Base-by-base conservation (phyloP, 2,329 filamentous ascomycete species). In the Berkeleyomyces rouxiae region DNA sequence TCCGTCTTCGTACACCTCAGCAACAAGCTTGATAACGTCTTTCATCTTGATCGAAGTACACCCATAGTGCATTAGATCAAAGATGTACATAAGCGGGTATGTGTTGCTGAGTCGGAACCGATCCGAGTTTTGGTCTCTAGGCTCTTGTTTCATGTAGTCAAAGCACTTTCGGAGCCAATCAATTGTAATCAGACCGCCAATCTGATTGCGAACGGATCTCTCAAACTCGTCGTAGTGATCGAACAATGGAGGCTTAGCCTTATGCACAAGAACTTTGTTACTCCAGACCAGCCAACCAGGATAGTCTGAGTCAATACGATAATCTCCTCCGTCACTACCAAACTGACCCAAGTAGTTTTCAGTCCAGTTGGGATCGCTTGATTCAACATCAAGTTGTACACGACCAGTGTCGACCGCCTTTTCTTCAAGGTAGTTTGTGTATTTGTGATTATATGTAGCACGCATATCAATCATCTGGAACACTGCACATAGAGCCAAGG, bases 241-340 rank as follows among this genome's bases (percentile, higher is more conserved):
- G 73, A 77, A 96, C 69, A 73, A 84, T 73, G 71, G 75, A 66
- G 90, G 83, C 61, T 87, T 85, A 2, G 87, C 83, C 65, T 84
- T 83, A 71, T 86, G 90, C 0, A 86, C 93, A 11, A 84, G 85
- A 77, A 97, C 92, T 40, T 80, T 83, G 72, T 93, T 89, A 61
- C 87, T 87, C 93, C 93, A 99, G 0, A 95, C 90, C 16, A 99
- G 79, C 95, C 95, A 99, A 40, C 93, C 93, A 3, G 92, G 90
- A 70, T 95, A 88, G 70, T 97, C 92, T 62, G 84, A 82, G 70
- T 99, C 93, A 55, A 97, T 84, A 71, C 91, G 95, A 72, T 95
- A 96, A 66, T 95, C 85, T 40, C 84, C 68, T 10, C 76, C 85
- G 4, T 86, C 84, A 58, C 87, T 80, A 7, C 85, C 84, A 71